Evolutionary conservation across 2,329 filamentous ascomycete genomes (phyloP).

Genomic region (Septoria petroselini): DNA sequence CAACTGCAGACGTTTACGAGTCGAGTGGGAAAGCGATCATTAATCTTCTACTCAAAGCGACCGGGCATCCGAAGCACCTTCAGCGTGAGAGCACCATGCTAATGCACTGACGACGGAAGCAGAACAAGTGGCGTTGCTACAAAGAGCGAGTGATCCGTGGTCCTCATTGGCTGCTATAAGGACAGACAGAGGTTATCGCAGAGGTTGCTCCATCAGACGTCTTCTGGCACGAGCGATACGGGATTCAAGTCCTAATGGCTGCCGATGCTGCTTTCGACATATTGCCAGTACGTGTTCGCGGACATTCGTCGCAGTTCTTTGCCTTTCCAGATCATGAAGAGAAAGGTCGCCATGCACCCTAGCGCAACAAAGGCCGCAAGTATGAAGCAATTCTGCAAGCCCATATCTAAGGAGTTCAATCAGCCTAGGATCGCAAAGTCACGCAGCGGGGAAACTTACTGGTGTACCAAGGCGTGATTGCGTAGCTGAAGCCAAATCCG

Average conservation of each 20-base stretch:
- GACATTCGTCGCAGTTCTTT: constrained; percentile 21
- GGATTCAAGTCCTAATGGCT: not conserved
- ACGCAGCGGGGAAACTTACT: constrained; percentile 6
- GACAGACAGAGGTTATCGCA: constrained; percentile 1
- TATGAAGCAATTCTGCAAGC: constrained; percentile 43
- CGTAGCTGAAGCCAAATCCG: constrained; percentile 49
- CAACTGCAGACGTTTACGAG: constrained; percentile 17
- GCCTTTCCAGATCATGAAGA: constrained; percentile 26
- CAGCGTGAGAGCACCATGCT: constrained; percentile 22
- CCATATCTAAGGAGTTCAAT: constrained; percentile 31
- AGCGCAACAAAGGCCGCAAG: constrained; percentile 16
- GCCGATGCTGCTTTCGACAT: constrained; percentile 15
- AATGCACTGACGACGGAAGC: constrained; percentile 13
- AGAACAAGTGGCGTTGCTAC: constrained; percentile 16
- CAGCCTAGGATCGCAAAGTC: not conserved
- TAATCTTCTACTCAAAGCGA: constrained; percentile 13
- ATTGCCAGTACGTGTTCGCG: constrained; percentile 21
- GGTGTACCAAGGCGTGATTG: constrained; percentile 46
- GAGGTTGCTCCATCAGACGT: not conserved
- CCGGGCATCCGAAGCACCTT: constrained; percentile 15
- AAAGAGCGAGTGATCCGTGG: constrained; percentile 20
- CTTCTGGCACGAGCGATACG: not conserved
- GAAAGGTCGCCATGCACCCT: constrained; percentile 25
- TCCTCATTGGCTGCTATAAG: constrained; percentile 15
- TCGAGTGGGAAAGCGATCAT: constrained; percentile 16